These are phyloP conservation scores for Chalara sp. DNA, from an alignment of 2,329 filamentous ascomycete genomes.

Conservation along the genomic window DNA sequence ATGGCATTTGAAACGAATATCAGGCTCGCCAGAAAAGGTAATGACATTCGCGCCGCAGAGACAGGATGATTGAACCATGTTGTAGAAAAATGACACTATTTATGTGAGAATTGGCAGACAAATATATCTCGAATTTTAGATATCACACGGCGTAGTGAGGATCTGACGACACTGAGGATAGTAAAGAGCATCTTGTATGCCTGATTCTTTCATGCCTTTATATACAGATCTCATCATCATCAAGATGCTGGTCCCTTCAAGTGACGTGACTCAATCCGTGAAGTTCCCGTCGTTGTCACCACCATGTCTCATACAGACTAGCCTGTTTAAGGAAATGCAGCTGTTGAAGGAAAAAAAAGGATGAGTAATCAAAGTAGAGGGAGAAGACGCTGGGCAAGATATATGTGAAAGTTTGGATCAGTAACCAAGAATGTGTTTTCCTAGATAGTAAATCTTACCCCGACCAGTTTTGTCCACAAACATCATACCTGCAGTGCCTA, in stretches of 20 bases:
- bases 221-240: too few species aligned
- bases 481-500: too few species aligned
- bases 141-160: background rate
- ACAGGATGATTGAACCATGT: constrained; percentile 15
- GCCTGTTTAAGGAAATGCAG: too few species aligned
- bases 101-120: background rate
- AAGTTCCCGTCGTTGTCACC: background rate
- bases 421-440: too few species aligned
- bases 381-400: too few species aligned
- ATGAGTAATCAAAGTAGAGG: too few species aligned
- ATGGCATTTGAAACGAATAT: constrained; percentile 15
- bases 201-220: background rate
- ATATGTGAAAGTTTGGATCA: too few species aligned
- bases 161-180: background rate
- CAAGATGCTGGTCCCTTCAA: too few species aligned
- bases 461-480: too few species aligned
- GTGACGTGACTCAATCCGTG: background rate
- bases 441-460: too few species aligned
- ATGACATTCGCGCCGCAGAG: constrained; percentile 16
- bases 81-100: background rate
- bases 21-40: constrained; percentile 8
- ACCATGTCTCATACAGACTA: background rate
- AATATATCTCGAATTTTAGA: background rate
- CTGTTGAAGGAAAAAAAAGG: too few species aligned
- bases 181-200: background rate